Conservation (phyloP, 2,329 filamentous ascomycete species). For the Microdochium bolleyi region DNA sequence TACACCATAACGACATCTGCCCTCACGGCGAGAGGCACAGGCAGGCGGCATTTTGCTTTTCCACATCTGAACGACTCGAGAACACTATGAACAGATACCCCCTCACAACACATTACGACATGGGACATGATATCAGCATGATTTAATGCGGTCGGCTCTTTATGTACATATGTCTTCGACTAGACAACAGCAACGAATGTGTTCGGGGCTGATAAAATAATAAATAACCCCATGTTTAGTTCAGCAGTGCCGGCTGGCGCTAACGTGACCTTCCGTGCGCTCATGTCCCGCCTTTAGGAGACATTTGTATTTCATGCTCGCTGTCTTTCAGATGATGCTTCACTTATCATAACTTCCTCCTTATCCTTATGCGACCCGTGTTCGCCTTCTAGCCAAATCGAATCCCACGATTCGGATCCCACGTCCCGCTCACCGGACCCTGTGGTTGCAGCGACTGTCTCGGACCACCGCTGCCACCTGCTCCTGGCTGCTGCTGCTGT, state of each 20-base stretch:
- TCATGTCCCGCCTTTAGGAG: too few relatives aligned
- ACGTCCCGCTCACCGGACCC: slow-evolving; percentile 31
- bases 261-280: too few relatives aligned
- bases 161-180: not conserved
- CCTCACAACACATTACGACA: not conserved
- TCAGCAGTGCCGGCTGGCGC: too few relatives aligned
- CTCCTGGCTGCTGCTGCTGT: slow-evolving; percentile 7
- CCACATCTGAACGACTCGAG: not conserved
- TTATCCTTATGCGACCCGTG: slow-evolving; percentile 17
- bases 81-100: not conserved
- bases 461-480: slow-evolving; percentile 3
- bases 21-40: not conserved
- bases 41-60: not conserved
- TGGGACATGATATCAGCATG: not conserved
- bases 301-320: not conserved
- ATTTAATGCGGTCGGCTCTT: not conserved
- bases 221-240: too few relatives aligned
- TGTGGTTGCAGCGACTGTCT: slow-evolving; percentile 2
- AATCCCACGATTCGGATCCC: slow-evolving; percentile 53
- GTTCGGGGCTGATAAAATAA: too few relatives aligned
- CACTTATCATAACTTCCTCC: not conserved
- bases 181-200: not conserved
- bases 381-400: slow-evolving; percentile 24
- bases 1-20: not conserved
- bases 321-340: not conserved